These are phyloP conservation scores for Symbiotaphrina buchneri DNA, from an alignment of 495 filamentous ascomycete species.

Conservation along the genomic window DNA sequence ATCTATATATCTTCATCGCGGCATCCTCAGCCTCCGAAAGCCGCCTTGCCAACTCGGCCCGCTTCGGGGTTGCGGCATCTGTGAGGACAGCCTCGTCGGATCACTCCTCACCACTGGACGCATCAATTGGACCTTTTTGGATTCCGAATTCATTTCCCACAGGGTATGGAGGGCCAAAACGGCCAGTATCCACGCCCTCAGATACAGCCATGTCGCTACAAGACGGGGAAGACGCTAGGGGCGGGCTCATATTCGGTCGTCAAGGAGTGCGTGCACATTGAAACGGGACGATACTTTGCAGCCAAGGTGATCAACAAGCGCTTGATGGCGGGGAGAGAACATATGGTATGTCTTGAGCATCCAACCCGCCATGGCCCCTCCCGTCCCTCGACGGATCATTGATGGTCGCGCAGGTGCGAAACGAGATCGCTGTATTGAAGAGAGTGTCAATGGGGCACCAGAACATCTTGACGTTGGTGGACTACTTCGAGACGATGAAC, in stretches of 20 bases:
- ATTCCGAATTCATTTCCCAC: too few relatives aligned
- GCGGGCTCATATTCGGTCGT: conserved; percentile 96
- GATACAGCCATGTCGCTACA: conserved; percentile 73
- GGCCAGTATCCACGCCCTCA: conserved; percentile 22
- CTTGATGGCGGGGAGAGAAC: conserved; percentile 89
- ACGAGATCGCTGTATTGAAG: conserved; percentile 95
- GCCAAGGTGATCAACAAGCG: conserved; percentile 99
- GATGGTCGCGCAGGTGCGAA: conserved; percentile 47
- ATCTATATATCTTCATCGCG: too few relatives aligned
- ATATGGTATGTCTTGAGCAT: conserved; percentile 53
- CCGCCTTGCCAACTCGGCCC: too few relatives aligned
- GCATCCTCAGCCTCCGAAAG: too few relatives aligned
- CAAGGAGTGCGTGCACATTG: conserved; percentile 98
- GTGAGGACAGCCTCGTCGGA: too few relatives aligned
- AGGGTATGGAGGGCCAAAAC: too few relatives aligned
- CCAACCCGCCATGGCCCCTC: background rate
- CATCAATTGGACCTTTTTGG: too few relatives aligned
- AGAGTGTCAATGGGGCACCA: conserved; percentile 93
- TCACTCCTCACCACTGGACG: too few relatives aligned
- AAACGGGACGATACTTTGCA: conserved; percentile 93
- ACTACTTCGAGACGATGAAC: conserved; percentile 99
- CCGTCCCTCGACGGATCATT: background rate
- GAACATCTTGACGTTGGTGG: conserved; percentile 91
- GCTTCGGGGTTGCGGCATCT: too few relatives aligned
- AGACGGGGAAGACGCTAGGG: conserved; percentile 92